Evolutionary conservation across 1,139 yeast genomes (phyloP), one percentile per base, ranked within the genome.

Genomic region (Hansenula lynferdii): DNA sequence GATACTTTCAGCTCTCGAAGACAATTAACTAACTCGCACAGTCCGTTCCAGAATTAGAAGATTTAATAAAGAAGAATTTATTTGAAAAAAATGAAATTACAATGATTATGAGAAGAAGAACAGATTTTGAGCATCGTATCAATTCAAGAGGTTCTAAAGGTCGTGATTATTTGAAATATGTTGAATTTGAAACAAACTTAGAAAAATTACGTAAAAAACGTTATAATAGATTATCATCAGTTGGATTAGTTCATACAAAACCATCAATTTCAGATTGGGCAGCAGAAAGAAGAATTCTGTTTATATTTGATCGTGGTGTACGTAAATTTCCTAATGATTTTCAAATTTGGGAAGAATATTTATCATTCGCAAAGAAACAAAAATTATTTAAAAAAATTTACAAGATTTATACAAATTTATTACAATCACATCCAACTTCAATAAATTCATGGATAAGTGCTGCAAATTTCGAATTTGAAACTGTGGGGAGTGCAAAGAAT

Each of bases 391-490:
- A 85, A 51, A 82, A 82, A 33, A 77, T 87, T n/a, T 89, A 86
- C 58, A 80, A 78, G 49, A 80, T 87, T 8, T 87, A 89, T 58
- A 80, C 94, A 3, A 75, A 79, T 43, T 69, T 92, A 51, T 69
- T 94, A 51, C 89, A 83, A 61, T 66, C 87, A 47, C 97, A 92
- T 57, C 97, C 98, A n/a, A 75, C 86, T 39, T 85, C 89, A 55
- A 76, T 89, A 2, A 83, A 82, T 51, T 85, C 94, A 12, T 94
- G 98, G 98, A 76, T 92, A 38, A 77, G 89, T 54, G 97, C 97
- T 19, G 97, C 97, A 35, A 86, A 86, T 57, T 89, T 87, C 61
- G 97, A 94, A 63, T 81, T 86, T 53, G 96, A 92, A 53, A 75
- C 74, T 31, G 89, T 92, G 61, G 85, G 92, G 36, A 85, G 89